Evolutionary conservation across 139 green algal species (phyloP).

Genomic region (Auxenochlorella pyrenoidosa): DNA sequence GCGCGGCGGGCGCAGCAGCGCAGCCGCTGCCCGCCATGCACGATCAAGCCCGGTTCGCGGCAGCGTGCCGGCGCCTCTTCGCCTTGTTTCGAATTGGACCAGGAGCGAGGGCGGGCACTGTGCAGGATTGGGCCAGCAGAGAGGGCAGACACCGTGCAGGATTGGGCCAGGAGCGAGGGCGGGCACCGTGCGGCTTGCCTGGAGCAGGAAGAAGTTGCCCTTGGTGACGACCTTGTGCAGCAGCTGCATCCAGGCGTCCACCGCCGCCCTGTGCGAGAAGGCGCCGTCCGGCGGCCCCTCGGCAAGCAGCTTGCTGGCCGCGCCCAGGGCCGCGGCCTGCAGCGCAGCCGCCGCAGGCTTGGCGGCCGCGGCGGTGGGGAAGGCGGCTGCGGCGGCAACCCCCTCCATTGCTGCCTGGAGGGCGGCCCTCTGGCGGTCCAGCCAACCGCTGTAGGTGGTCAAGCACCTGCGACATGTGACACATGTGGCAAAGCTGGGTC

Average conservation of each 20-base stretch:
- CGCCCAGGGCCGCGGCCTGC: not conserved
- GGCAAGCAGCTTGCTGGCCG: not conserved
- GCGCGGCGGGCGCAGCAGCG: not conserved
- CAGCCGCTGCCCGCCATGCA: not conserved
- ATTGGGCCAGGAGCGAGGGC: no score
- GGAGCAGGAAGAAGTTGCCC: constrained; percentile 30
- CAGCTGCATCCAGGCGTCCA: constrained; percentile 9
- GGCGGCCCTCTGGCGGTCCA: not conserved
- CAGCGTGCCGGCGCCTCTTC: not conserved
- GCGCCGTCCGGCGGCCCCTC: not conserved
- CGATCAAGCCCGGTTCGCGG: not conserved
- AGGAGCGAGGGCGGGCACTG: no score
- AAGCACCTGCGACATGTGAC: not conserved
- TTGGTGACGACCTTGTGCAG: not conserved
- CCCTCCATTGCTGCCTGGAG: not conserved
- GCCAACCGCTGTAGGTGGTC: not conserved
- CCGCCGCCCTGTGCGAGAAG: constrained; percentile 1
- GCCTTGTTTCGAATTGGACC: no score
- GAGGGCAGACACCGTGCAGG: no score
- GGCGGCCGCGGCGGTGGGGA: not conserved
- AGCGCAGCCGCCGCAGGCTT: not conserved
- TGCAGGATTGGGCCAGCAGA: no score
- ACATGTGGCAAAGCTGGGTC: no score
- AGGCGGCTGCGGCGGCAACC: no score
- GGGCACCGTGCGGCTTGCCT: not conserved